Conservation (phyloP, 2,329 filamentous ascomycete genomes). For the Plenodomus tracheiphilus region DNA sequence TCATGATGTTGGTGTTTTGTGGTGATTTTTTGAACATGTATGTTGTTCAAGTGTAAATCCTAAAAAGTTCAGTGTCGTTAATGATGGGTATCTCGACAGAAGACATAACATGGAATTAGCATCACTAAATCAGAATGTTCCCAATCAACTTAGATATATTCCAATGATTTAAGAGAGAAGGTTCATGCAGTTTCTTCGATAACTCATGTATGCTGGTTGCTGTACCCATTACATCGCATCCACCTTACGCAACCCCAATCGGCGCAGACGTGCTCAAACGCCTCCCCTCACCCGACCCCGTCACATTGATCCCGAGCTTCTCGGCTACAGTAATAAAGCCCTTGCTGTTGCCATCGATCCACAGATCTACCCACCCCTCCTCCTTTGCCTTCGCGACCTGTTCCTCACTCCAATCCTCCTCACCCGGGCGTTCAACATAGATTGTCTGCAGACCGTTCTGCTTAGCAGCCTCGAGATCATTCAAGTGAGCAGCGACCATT, state of each 20-base stretch:
- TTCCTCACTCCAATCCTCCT: constrained; percentile 65
- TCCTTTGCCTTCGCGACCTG: constrained; percentile 57
- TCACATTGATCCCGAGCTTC: constrained; percentile 38
- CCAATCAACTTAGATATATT: too few species aligned
- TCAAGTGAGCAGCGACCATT: constrained; percentile 77
- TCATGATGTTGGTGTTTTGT: not conserved
- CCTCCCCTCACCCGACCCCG: constrained; percentile 1
- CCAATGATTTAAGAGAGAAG: too few species aligned
- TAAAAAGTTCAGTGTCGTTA: not conserved
- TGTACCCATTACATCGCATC: too few species aligned
- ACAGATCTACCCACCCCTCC: constrained; percentile 64
- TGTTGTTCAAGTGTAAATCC: not conserved
- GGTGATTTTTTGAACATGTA: not conserved
- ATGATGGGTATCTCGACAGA: not conserved
- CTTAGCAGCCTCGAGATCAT: constrained; percentile 69
- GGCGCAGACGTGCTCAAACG: constrained; percentile 15
- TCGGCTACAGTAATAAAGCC: constrained; percentile 54
- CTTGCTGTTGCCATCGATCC: constrained; percentile 52
- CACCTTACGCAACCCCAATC: not conserved
- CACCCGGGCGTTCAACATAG: constrained; percentile 69
- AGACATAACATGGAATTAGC: not conserved
- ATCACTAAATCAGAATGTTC: too few species aligned
- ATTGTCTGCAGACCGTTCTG: constrained; percentile 68
- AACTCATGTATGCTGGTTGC: too few species aligned
- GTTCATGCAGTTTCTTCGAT: too few species aligned